These are phyloP conservation scores for Fusarium nelsonii DNA, from an alignment of 2,329 filamentous ascomycete genomes.

Conservation along the genomic window DNA sequence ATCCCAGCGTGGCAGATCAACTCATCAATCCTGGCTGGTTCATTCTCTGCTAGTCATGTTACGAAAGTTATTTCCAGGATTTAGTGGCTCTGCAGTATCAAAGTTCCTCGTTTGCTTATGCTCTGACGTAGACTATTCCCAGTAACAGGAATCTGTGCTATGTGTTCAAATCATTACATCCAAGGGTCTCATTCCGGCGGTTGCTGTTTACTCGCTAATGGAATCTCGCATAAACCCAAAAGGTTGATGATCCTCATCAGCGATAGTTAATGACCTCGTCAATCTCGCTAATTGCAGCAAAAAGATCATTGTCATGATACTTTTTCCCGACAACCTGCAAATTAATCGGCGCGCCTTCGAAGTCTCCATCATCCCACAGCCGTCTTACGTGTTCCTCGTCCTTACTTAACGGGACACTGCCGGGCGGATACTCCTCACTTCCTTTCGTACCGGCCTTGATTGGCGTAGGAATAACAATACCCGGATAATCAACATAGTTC, in stretches of 20 bases:
- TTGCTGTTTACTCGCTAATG: no score
- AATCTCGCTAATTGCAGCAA: conserved; percentile 2
- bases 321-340: conserved; percentile 53
- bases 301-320: conserved; percentile 49
- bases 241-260: not conserved
- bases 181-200: no score
- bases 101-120: no score
- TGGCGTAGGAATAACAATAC: conserved; percentile 52
- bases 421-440: not conserved
- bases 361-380: conserved; percentile 52
- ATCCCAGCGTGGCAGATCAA: not conserved
- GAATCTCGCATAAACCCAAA: no score
- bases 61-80: no score
- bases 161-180: no score
- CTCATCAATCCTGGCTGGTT: not conserved
- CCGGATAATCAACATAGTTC: conserved; percentile 55
- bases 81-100: no score
- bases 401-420: not conserved
- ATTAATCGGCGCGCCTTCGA: conserved; percentile 52
- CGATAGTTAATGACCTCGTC: not conserved
- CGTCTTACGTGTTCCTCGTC: conserved; percentile 42
- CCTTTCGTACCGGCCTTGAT: conserved; percentile 27
- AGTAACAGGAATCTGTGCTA: no score
- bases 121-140: no score
- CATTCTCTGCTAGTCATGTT: not conserved